phyloP scores from a whole-genome alignment of 192 early-diverging fungal genomes.

The Coemansia sp. region DNA sequence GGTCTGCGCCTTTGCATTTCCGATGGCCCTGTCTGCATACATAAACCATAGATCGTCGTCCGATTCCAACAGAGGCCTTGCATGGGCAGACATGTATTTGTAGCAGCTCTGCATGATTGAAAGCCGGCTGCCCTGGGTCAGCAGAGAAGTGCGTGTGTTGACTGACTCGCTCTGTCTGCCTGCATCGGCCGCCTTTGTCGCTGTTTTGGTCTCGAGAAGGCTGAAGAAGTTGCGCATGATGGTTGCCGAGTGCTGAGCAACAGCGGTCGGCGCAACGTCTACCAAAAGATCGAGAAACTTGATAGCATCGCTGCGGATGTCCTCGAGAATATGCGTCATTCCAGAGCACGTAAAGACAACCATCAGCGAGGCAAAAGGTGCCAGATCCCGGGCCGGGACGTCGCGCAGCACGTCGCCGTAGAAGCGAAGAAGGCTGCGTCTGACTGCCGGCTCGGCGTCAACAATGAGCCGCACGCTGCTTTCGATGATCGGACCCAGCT shows the following conservation, averaged over 20 bases:
- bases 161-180: conserved; percentile 14
- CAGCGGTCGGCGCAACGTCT: conserved; percentile 60
- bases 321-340: conserved; percentile 87
- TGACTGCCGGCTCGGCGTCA: conserved; percentile 51
- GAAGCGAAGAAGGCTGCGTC: conserved; percentile 54
- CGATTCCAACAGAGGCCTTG: conserved; percentile 10
- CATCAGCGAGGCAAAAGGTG: conserved; percentile 76
- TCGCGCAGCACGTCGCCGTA: conserved; percentile 42
- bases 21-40: neutral
- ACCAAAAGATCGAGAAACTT: conserved; percentile 76
- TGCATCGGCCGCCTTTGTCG: conserved; percentile 15
- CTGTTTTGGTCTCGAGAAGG: conserved; percentile 26
- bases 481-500: conserved; percentile 55
- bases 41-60: conserved; percentile 41
- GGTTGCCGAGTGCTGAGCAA: conserved; percentile 66
- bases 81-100: conserved; percentile 37
- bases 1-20: neutral
- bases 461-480: conserved; percentile 46
- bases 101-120: conserved; percentile 47
- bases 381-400: conserved; percentile 59
- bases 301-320: conserved; percentile 78
- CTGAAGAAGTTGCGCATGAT: conserved; percentile 51
- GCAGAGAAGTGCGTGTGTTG: conserved; percentile 35
- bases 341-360: conserved; percentile 81
- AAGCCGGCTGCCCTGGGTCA: conserved; percentile 36